phyloP scores from a whole-genome alignment of 148 eudicot genomes.

The Fallopia convolvulus region DNA sequence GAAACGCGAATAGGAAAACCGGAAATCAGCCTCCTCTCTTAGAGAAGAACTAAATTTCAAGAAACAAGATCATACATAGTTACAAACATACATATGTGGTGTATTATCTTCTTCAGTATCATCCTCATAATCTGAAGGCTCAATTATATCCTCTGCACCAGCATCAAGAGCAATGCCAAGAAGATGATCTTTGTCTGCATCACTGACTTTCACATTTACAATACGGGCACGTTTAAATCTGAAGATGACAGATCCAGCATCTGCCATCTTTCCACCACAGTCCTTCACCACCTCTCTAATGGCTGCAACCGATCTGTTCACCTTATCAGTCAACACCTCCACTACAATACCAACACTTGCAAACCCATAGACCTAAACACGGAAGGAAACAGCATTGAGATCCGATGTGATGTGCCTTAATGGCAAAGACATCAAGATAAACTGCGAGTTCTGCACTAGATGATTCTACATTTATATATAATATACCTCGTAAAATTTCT shows the following conservation, averaged over 20 bases:
- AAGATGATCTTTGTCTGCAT: slow-evolving; percentile 71
- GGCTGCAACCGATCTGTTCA: slow-evolving; percentile 69
- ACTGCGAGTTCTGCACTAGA: slow-evolving; percentile 5
- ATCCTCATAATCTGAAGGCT: slow-evolving; percentile 57
- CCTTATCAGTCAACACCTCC: slow-evolving; percentile 74
- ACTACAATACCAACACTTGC: slow-evolving; percentile 93
- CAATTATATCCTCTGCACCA: slow-evolving; percentile 92
- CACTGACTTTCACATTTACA: slow-evolving; percentile 57
- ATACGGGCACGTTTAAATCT: slow-evolving; percentile 81
- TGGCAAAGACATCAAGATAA: neutral
- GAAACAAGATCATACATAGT: neutral
- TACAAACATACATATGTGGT: slow-evolving; percentile 46
- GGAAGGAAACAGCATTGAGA: slow-evolving; percentile 2
- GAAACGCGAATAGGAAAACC: neutral
- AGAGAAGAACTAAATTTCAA: neutral
- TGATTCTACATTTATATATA: neutral
- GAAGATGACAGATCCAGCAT: slow-evolving; percentile 85
- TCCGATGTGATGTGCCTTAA: neutral
- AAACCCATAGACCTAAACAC: slow-evolving; percentile 75
- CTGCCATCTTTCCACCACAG: slow-evolving; percentile 96
- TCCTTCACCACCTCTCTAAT: slow-evolving; percentile 76
- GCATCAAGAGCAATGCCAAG: slow-evolving; percentile 85
- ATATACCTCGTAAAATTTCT: slow-evolving; percentile 76
- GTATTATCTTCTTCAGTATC: slow-evolving; percentile 64
- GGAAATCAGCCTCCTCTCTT: neutral